Percentiles rank a stretch among this genome's conserved stretches.
phyloP scores from a whole-genome alignment of 2,329 filamentous ascomycete species.

The Neofusicoccum cordaticola region DNA sequence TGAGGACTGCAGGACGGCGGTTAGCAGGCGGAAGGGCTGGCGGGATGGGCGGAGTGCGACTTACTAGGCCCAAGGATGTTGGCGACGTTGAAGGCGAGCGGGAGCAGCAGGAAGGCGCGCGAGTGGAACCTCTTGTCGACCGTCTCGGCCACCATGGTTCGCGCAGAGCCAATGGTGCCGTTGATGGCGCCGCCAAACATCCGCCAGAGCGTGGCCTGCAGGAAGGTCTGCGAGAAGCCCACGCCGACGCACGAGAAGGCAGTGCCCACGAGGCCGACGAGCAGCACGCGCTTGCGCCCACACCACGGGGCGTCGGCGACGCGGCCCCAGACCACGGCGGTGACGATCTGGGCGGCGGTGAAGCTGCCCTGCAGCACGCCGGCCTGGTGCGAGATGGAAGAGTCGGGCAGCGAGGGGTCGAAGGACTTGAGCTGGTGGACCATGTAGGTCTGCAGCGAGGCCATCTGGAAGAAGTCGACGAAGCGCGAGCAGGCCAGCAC shows the following conservation, averaged over 20 bases:
- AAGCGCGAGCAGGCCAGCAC: constrained; percentile 41
- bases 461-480: constrained; percentile 47
- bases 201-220: constrained; percentile 42
- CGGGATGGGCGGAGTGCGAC: neutral
- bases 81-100: constrained; percentile 41
- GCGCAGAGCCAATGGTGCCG: constrained; percentile 40
- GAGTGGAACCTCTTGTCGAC: constrained; percentile 42
- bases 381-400: constrained; percentile 44
- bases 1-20: constrained; percentile 48
- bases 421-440: constrained; percentile 44
- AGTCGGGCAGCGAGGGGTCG: constrained; percentile 44
- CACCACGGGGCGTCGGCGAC: constrained; percentile 45
- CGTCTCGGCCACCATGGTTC: constrained; percentile 42
- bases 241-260: constrained; percentile 39
- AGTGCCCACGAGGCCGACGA: constrained; percentile 40
- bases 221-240: constrained; percentile 37
- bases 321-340: constrained; percentile 41
- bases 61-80: constrained; percentile 39
- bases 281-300: constrained; percentile 40
- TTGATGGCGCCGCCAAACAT: constrained; percentile 41
- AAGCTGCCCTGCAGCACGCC: constrained; percentile 42
- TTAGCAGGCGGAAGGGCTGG: neutral
- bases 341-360: constrained; percentile 43
- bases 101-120: constrained; percentile 39
- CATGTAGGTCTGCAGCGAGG: constrained; percentile 45